phyloP scores from a whole-genome alignment of 2,329 filamentous ascomycete species.

The Lizonia empirigonia region DNA sequence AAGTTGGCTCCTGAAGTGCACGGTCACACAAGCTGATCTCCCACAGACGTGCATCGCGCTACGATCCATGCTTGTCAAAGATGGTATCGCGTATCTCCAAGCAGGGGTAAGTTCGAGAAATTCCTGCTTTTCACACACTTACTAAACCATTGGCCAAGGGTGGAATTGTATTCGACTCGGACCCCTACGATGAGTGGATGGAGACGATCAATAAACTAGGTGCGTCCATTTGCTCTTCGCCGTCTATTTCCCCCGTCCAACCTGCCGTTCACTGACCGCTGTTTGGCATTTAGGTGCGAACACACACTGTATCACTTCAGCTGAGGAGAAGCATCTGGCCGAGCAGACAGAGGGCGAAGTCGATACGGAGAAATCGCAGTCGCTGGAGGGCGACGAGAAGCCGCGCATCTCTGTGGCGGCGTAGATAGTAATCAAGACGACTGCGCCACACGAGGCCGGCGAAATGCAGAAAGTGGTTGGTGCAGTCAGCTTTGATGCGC shows the following conservation, averaged over 20 bases:
- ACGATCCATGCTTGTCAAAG: constrained; percentile 92
- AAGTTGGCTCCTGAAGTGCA: constrained; percentile 31
- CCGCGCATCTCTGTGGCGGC: constrained; percentile 40
- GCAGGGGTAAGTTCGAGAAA: constrained; percentile 67
- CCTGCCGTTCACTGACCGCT: constrained; percentile 29
- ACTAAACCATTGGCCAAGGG: constrained; percentile 38
- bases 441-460: constrained; percentile 32
- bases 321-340: constrained; percentile 71
- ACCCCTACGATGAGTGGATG: constrained; percentile 90
- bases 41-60: constrained; percentile 68
- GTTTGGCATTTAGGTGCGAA: constrained; percentile 62
- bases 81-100: constrained; percentile 89
- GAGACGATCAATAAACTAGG: constrained; percentile 97
- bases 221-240: constrained; percentile 25
- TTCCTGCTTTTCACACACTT: constrained; percentile 21
- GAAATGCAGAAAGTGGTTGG: constrained; percentile 5
- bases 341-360: constrained; percentile 47
- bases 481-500: not conserved
- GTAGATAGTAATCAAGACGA: constrained; percentile 14
- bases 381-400: constrained; percentile 22
- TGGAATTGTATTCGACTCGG: constrained; percentile 68
- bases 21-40: constrained; percentile 29
- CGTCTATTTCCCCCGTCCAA: constrained; percentile 1
- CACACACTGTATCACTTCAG: constrained; percentile 83
- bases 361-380: constrained; percentile 8